phyloP scores from a whole-genome alignment of 1,284 basidiomycete species.

The Polyporus tsugae region DNA sequence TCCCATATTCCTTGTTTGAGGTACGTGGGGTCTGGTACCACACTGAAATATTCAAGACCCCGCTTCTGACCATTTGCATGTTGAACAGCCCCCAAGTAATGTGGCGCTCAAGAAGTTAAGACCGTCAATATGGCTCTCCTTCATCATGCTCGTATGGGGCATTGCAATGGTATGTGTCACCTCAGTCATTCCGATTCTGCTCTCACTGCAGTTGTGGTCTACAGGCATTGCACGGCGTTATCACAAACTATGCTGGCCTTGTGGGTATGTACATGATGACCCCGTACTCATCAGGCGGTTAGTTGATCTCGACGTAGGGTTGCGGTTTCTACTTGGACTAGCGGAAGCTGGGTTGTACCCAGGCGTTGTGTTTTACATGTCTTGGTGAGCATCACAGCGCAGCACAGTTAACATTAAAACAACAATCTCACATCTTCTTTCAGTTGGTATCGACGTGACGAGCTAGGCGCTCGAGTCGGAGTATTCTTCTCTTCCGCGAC shows the following conservation, averaged over 20 bases:
- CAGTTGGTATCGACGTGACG: slow-evolving; percentile 58
- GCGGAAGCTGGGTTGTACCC: slow-evolving; percentile 49
- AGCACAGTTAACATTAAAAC: background rate
- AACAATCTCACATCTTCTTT: background rate
- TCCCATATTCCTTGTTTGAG: slow-evolving; percentile 73
- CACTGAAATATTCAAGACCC: background rate
- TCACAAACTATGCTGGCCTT: slow-evolving; percentile 43
- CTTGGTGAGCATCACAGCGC: slow-evolving; percentile 39
- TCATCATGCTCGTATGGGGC: slow-evolving; percentile 45
- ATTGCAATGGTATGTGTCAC: slow-evolving; percentile 38
- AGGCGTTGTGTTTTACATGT: slow-evolving; percentile 49
- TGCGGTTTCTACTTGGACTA: slow-evolving; percentile 46
- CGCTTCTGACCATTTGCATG: background rate
- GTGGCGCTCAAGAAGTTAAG: slow-evolving; percentile 49
- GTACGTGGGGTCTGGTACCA: slow-evolving; percentile 32
- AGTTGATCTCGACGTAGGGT: slow-evolving; percentile 30
- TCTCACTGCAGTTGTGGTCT: background rate
- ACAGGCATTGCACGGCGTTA: slow-evolving; percentile 44
- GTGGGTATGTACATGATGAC: slow-evolving; percentile 34
- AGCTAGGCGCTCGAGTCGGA: slow-evolving; percentile 66
- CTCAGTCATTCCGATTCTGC: background rate
- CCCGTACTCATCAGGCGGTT: background rate
- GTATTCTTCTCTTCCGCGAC: slow-evolving; percentile 77
- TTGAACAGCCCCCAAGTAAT: slow-evolving; percentile 45
- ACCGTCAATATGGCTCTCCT: slow-evolving; percentile 50